Percentiles rank a stretch among this genome's conserved stretches.
These are phyloP conservation scores for Plasmodium vivax DNA, from an alignment of 169 alveolate species.

Conservation along the genomic window DNA sequence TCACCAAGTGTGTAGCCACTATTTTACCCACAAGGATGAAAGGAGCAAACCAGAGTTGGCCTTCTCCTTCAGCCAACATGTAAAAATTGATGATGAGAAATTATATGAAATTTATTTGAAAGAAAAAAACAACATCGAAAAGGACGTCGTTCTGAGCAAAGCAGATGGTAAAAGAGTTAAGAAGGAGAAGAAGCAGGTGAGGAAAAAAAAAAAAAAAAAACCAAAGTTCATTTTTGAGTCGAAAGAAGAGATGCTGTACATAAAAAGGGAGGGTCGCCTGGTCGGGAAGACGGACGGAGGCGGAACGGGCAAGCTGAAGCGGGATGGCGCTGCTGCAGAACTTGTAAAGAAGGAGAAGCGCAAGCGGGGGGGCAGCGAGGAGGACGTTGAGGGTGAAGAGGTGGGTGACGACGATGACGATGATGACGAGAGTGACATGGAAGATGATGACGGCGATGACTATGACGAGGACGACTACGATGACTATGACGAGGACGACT, in stretches of 20 bases:
- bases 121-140: conserved; percentile 55
- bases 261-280: conserved; percentile 23
- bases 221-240: conserved; percentile 55
- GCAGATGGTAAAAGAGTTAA: conserved; percentile 3
- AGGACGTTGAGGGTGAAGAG: background rate
- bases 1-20: conserved; percentile 11
- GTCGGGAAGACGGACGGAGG: background rate
- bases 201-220: background rate
- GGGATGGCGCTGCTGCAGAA: background rate
- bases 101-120: conserved; percentile 69
- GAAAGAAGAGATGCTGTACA: conserved; percentile 45
- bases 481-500: background rate
- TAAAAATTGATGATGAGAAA: conserved; percentile 32
- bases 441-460: background rate
- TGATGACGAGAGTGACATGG: background rate
- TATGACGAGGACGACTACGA: background rate
- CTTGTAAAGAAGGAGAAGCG: background rate
- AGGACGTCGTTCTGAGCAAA: background rate
- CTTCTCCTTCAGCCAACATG: conserved; percentile 19
- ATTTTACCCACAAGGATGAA: background rate
- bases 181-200: conserved; percentile 10
- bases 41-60: background rate
- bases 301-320: background rate
- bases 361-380: background rate
- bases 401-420: background rate